Percentiles rank a stretch among this genome's conserved stretches.
Conservation (phyloP, 257 asterid genomes). For the Gardenia jasminoides region DNA sequence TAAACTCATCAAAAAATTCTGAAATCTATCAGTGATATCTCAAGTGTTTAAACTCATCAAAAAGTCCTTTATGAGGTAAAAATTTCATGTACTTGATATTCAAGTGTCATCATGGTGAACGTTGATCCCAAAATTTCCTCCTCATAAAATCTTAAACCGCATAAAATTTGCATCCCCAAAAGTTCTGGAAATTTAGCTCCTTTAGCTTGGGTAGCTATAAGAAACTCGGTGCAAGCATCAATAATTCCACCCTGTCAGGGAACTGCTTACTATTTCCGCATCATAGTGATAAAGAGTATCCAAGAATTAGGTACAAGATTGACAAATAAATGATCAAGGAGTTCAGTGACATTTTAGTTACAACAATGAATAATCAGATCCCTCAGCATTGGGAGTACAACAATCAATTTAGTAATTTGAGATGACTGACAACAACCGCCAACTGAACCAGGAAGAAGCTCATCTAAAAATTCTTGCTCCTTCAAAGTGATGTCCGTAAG, state of each 20-base stretch:
- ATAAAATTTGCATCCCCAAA: background rate
- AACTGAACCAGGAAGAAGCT: background rate
- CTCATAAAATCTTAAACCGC: too few species aligned
- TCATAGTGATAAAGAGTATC: too few species aligned
- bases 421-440: background rate
- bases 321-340: background rate
- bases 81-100: too few species aligned
- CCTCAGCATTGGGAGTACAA: background rate
- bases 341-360: background rate
- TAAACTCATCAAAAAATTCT: too few species aligned
- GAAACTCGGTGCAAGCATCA: background rate
- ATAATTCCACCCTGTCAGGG: background rate
- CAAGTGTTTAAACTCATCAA: too few species aligned
- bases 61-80: too few species aligned
- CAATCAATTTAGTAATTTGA: background rate
- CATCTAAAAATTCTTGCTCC: background rate
- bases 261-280: background rate
- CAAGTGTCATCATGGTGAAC: too few species aligned
- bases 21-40: too few species aligned
- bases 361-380: background rate
- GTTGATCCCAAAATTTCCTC: background rate
- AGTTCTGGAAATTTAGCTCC: background rate
- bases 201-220: background rate
- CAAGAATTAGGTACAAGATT: too few species aligned
- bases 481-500: background rate